phyloP scores from a whole-genome alignment of 768 basidiomycete species.

The Xerocomellus chrysenteron region DNA sequence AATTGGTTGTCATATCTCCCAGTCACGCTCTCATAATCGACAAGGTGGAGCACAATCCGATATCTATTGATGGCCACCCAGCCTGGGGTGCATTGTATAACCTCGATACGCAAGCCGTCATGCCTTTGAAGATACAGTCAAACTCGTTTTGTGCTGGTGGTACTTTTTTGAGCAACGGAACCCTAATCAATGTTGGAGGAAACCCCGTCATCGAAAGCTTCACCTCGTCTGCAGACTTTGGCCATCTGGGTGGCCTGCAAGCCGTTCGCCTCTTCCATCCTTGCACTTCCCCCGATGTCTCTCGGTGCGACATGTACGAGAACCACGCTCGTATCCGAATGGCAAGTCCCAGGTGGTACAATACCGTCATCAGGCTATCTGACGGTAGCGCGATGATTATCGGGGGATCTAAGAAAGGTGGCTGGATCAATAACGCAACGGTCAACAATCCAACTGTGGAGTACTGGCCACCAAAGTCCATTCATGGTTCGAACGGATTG shows the following conservation, averaged over 20 bases:
- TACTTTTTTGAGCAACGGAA: slow-evolving; percentile 73
- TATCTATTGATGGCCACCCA: slow-evolving; percentile 70
- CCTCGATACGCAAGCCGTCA: slow-evolving; percentile 59
- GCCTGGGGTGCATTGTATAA: slow-evolving; percentile 81
- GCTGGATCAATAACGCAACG: slow-evolving; percentile 83
- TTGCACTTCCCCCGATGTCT: slow-evolving; percentile 48
- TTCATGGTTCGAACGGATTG: slow-evolving; percentile 64
- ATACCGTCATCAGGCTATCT: slow-evolving; percentile 61
- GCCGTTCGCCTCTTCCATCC: slow-evolving; percentile 71
- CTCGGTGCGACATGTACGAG: slow-evolving; percentile 63
- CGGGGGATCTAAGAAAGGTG: slow-evolving; percentile 78
- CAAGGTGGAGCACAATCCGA: slow-evolving; percentile 85
- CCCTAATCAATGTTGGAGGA: slow-evolving; percentile 76
- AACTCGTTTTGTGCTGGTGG: slow-evolving; percentile 90
- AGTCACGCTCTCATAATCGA: slow-evolving; percentile 74
- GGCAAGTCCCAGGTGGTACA: slow-evolving; percentile 83
- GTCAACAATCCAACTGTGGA: slow-evolving; percentile 81
- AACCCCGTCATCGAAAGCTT: slow-evolving; percentile 69
- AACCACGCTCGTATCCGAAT: slow-evolving; percentile 62
- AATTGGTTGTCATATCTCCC: slow-evolving; percentile 64
- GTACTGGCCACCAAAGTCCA: slow-evolving; percentile 78
- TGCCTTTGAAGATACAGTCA: slow-evolving; percentile 62
- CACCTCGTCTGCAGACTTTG: slow-evolving; percentile 71
- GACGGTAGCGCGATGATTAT: slow-evolving; percentile 86
- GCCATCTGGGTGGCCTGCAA: slow-evolving; percentile 72